These are phyloP conservation scores for Neofusicoccum sp. DNA, from an alignment of 2,329 filamentous ascomycete species.

Conservation along the genomic window DNA sequence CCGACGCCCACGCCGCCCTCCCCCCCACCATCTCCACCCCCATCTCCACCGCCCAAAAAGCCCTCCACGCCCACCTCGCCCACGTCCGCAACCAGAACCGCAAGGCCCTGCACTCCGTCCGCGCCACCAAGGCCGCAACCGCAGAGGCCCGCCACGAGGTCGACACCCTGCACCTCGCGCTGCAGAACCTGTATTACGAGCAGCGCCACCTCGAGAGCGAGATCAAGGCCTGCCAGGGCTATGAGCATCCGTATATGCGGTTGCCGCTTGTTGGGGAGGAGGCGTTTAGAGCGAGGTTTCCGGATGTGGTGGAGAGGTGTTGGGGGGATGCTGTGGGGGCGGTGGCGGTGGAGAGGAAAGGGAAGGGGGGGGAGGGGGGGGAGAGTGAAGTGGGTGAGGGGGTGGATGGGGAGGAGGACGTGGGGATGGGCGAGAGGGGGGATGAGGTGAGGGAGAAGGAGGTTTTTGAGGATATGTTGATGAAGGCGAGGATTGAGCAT, in stretches of 20 bases:
- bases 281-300: constrained; percentile 76
- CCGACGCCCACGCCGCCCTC: constrained; percentile 36
- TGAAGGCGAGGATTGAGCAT: constrained; percentile 88
- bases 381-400: constrained; percentile 82
- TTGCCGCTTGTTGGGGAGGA: constrained; percentile 83
- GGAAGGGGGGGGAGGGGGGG: constrained; percentile 87
- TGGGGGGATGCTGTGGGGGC: constrained; percentile 32
- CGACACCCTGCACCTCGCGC: constrained; percentile 84
- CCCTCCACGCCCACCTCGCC: constrained; percentile 68
- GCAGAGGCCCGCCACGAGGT: constrained; percentile 88
- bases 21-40: constrained; percentile 57
- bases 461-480: constrained; percentile 81
- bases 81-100: constrained; percentile 73
- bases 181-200: constrained; percentile 97
- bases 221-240: constrained; percentile 86
- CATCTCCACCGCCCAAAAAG: constrained; percentile 76
- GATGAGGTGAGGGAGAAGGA: constrained; percentile 86
- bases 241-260: constrained; percentile 90
- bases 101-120: constrained; percentile 75
- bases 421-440: constrained; percentile 86
- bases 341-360: constrained; percentile 54
- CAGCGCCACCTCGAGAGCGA: constrained; percentile 88
- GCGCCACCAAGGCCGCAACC: constrained; percentile 83
- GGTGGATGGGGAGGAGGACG: constrained; percentile 84
- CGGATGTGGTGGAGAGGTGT: constrained; percentile 56